Conservation (phyloP, 768 basidiomycete genomes). For the Trametes sanguinea region DNA sequence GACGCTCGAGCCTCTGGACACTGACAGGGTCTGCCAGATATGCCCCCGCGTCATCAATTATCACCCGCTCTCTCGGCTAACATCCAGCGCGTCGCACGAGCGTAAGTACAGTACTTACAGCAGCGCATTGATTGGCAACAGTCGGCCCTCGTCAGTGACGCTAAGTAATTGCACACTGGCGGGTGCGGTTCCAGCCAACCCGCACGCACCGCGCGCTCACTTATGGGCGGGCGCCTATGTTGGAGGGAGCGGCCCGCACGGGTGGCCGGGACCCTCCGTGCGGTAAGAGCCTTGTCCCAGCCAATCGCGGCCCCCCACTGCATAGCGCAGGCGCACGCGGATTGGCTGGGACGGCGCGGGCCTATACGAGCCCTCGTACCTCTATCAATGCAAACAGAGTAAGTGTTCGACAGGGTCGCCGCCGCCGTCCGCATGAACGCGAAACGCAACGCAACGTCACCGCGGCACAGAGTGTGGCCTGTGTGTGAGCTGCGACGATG, state of each 20-base stretch:
- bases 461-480: background rate
- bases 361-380: background rate
- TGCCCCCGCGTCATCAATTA: background rate
- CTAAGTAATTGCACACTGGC: too few relatives aligned
- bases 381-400: conserved; percentile 12
- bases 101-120: too few relatives aligned
- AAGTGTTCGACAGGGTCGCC: conserved; percentile 9
- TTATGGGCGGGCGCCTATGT: background rate
- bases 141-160: too few relatives aligned
- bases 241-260: too few relatives aligned
- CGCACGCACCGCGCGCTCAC: too few relatives aligned
- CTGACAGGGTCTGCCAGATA: too few relatives aligned
- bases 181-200: too few relatives aligned
- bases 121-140: too few relatives aligned
- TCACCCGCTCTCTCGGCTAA: too few relatives aligned
- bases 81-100: too few relatives aligned
- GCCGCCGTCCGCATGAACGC: background rate
- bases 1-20: too few relatives aligned
- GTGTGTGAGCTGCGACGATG: background rate
- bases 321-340: background rate
- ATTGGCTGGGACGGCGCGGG: background rate
- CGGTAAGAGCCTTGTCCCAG: background rate
- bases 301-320: conserved; percentile 1
- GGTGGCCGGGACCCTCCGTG: too few relatives aligned
- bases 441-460: conserved; percentile 4